Conservation (phyloP, 768 basidiomycete species). For the Guyanaporus albipodus region DNA sequence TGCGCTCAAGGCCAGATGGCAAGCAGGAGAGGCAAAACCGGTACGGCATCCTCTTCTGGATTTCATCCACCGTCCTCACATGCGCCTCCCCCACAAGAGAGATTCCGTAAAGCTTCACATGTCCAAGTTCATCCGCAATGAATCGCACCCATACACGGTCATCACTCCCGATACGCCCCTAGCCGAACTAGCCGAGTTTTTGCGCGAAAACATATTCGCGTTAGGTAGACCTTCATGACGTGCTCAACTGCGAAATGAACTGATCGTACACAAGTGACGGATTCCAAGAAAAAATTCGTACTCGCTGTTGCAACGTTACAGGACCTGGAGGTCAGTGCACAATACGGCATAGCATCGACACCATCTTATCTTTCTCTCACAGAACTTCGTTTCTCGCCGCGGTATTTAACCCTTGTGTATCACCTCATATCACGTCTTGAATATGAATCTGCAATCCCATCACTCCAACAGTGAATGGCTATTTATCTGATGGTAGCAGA, state of each 20-base stretch:
- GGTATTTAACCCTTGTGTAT: slow-evolving; percentile 16
- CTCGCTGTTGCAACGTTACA: slow-evolving; percentile 74
- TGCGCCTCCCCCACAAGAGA: slow-evolving; percentile 38
- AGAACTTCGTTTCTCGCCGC: slow-evolving; percentile 31
- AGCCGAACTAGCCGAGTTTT: slow-evolving; percentile 76
- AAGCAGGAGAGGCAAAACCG: slow-evolving; percentile 64
- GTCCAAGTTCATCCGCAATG: slow-evolving; percentile 66
- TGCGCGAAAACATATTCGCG: slow-evolving; percentile 69
- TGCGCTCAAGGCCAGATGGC: slow-evolving; percentile 72
- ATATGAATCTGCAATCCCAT: not conserved
- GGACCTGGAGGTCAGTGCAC: slow-evolving; percentile 50
- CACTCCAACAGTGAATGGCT: too few relatives aligned
- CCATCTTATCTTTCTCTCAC: not conserved
- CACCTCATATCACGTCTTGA: not conserved
- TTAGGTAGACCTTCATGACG: slow-evolving; percentile 47
- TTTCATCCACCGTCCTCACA: not conserved
- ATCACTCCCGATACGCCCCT: slow-evolving; percentile 81
- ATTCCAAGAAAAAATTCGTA: slow-evolving; percentile 76
- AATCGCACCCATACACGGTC: slow-evolving; percentile 64
- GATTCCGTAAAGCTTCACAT: slow-evolving; percentile 71
- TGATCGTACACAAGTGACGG: slow-evolving; percentile 61
- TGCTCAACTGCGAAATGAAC: not conserved
- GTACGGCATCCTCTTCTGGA: slow-evolving; percentile 40
- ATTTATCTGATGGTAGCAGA: too few relatives aligned
- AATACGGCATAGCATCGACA: not conserved